Percentiles rank a stretch among this genome's conserved stretches.
These are phyloP conservation scores for Trichoderma asperelloides DNA, from an alignment of 495 filamentous ascomycete species.

Conservation along the genomic window DNA sequence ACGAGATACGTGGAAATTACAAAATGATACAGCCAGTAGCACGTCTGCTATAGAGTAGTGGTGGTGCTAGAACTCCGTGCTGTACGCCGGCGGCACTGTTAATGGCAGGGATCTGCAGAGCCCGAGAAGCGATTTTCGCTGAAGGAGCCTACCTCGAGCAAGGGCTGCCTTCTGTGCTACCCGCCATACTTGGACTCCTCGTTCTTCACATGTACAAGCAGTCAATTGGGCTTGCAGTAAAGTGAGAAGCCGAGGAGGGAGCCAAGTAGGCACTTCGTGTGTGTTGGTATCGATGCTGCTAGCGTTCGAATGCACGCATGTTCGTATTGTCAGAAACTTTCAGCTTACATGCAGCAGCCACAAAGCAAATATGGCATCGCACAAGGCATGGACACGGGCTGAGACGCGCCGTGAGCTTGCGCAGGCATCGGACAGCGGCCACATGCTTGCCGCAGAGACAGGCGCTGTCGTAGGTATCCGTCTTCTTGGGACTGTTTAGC, in stretches of 20 bases:
- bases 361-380: neutral
- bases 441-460: neutral
- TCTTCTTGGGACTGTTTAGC: neutral
- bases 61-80: neutral
- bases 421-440: neutral
- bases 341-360: neutral
- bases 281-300: neutral
- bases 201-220: too few species aligned
- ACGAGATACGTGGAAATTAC: conserved; percentile 5
- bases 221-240: too few species aligned
- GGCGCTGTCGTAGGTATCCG: neutral
- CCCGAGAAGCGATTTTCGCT: neutral
- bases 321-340: neutral
- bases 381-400: neutral
- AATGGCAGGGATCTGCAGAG: conserved; percentile 1
- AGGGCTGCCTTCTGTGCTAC: neutral
- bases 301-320: neutral
- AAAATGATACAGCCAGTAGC: neutral
- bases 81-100: neutral
- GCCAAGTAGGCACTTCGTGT: too few species aligned
- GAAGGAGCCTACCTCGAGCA: neutral
- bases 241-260: too few species aligned
- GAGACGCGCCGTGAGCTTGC: neutral
- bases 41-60: neutral
- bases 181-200: neutral